phyloP scores from a whole-genome alignment of 768 basidiomycete genomes.

The Leccinum disarticulatum region DNA sequence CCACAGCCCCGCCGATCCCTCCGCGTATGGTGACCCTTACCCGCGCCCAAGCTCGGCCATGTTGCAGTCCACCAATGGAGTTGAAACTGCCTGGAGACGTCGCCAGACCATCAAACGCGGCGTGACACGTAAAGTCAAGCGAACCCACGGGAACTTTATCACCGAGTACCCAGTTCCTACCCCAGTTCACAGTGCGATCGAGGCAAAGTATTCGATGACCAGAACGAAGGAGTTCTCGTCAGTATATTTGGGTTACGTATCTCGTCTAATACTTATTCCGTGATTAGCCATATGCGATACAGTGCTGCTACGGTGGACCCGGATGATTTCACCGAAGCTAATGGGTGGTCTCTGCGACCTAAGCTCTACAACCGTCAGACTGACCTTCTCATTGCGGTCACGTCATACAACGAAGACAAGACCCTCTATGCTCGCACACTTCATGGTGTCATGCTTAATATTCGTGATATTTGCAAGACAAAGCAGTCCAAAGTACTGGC shows the following conservation, averaged over 20 bases:
- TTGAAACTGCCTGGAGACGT: conserved; percentile 64
- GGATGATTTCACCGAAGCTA: conserved; percentile 78
- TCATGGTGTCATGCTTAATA: conserved; percentile 96
- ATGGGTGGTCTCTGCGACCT: conserved; percentile 82
- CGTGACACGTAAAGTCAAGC: conserved; percentile 91
- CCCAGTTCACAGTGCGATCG: conserved; percentile 78
- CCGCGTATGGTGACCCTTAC: conserved; percentile 68
- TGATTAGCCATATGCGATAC: conserved; percentile 80
- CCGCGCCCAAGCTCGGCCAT: conserved; percentile 50
- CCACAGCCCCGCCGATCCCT: conserved; percentile 52
- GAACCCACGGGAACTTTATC: conserved; percentile 92
- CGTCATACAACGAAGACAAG: conserved; percentile 92
- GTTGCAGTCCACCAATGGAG: conserved; percentile 55
- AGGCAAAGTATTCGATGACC: conserved; percentile 69
- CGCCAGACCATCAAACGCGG: conserved; percentile 91
- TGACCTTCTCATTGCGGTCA: conserved; percentile 92
- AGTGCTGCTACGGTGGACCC: conserved; percentile 91
- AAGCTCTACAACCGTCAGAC: conserved; percentile 88
- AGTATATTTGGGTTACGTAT: conserved; percentile 30
- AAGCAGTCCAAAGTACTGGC: conserved; percentile 94
- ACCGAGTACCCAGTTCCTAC: conserved; percentile 87
- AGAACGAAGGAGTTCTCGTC: conserved; percentile 91
- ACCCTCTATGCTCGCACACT: conserved; percentile 87
- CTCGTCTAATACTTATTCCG: neutral
- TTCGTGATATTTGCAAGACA: conserved; percentile 95